A percentile compares a stretch with the other conserved stretches of the same genome.
phyloP scores from a whole-genome alignment of 2,329 filamentous ascomycete species.

The Epichloe festucae region DNA sequence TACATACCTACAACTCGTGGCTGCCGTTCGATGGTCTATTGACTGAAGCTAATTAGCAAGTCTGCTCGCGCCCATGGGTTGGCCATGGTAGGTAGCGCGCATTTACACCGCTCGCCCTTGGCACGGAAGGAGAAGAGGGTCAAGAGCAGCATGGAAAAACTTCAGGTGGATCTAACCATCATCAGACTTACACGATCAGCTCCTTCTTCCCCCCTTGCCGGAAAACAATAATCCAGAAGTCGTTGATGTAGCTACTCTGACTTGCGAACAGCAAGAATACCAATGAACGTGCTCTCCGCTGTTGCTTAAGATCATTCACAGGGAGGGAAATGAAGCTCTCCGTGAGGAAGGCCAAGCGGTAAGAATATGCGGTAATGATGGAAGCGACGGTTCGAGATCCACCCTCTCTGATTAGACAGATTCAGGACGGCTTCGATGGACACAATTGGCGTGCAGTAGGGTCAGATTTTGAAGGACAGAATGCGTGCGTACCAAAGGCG shows the following conservation, averaged over 20 bases:
- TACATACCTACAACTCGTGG: background rate
- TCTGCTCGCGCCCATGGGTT: slow-evolving; percentile 3
- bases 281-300: slow-evolving; percentile 8
- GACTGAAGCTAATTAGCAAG: slow-evolving; percentile 8
- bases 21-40: background rate
- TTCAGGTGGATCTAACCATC: background rate
- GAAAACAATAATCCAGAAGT: background rate
- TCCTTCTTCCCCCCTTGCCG: background rate
- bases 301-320: slow-evolving; percentile 10
- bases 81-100: background rate
- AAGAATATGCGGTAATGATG: background rate
- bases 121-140: background rate
- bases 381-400: background rate
- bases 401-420: slow-evolving; percentile 4
- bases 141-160: background rate
- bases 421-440: slow-evolving; percentile 9
- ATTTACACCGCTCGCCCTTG: background rate
- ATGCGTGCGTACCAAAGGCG: slow-evolving; percentile 1
- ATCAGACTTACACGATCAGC: background rate
- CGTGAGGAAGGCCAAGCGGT: slow-evolving; percentile 3
- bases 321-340: slow-evolving; percentile 13
- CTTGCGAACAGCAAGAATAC: background rate
- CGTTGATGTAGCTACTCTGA: background rate
- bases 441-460: slow-evolving; percentile 8
- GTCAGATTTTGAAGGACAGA: slow-evolving; percentile 7